Evolutionary conservation across 495 filamentous ascomycete genomes (phyloP), one percentile per base, ranked within the genome.

Genomic region (Aspergillus cristatus): DNA sequence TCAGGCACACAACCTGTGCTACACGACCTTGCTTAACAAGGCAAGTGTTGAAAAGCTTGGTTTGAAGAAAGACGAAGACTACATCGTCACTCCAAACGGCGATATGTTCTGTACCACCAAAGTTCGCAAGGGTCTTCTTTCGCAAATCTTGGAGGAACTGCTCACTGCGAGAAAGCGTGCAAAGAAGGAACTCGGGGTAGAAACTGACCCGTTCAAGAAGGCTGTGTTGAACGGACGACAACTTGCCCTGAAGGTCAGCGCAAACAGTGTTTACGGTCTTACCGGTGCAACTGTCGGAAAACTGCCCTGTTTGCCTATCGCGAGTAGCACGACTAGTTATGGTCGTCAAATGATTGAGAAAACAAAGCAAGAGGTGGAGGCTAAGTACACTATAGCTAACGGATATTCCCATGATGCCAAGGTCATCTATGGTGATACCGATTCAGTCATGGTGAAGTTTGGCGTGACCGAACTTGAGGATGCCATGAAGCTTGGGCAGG

Each of bases 361-460:
- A 61, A 96, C 91, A 11, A 96, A 94, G 55, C 68, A 80, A 17
- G 91, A 96, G 57, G 91, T 99, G 6, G 91, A 99, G 54, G 60
- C 70, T 22, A 74, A 74, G 41, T 99, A 95, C 48, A 90, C 78
- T 14, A 86, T 96, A 28, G 84, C 84, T 10, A 96, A 97, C 50
- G 93, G 91, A 11, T 97, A 97, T 60, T 74, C 75, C 2, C 85
- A 96, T 55, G 84, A 97, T 58, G 91, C 91, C 0, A 72, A 93
- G 48, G 91, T 99, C 59, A 93, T 99, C 41, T 99, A 99, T 47
- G 91, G 91, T 63, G 91, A 99, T 57, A 99, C 91, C 16, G 91
- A 99, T 70, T 99, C 91, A 6, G 91, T 99, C 58, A 99, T 99
- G 91, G 91, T 99, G 24, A 97, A 96, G 50, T 99, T 99, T 51